phyloP scores from a whole-genome alignment of 1,284 basidiomycete species.

The Pseudozyma pruni region DNA sequence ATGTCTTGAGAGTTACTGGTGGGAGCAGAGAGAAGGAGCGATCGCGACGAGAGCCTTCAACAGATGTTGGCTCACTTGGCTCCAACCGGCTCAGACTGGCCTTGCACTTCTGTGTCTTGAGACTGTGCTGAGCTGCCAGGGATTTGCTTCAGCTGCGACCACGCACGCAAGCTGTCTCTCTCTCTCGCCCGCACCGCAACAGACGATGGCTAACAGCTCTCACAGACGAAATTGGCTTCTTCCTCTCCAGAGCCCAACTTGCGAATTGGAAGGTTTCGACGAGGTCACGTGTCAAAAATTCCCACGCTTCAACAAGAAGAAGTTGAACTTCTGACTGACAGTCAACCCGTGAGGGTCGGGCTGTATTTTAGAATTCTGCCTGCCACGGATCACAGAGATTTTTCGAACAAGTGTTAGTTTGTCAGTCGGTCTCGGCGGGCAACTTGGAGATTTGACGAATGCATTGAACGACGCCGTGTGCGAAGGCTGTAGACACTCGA shows the following conservation, averaged over 20 bases:
- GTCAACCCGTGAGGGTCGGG: too few relatives aligned
- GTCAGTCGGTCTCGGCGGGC: neutral
- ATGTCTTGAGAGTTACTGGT: constrained; percentile 53
- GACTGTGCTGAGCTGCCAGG: neutral
- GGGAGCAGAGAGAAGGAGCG: constrained; percentile 42
- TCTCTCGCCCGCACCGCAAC: too few relatives aligned
- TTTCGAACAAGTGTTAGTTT: neutral
- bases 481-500: neutral
- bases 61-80: constrained; percentile 13
- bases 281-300: constrained; percentile 44
- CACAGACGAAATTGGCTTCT: too few relatives aligned
- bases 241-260: neutral
- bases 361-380: too few relatives aligned
- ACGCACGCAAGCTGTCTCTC: too few relatives aligned
- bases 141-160: too few relatives aligned
- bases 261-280: too few relatives aligned
- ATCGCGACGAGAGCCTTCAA: constrained; percentile 39
- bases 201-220: too few relatives aligned
- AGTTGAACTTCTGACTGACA: neutral
- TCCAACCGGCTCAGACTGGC: too few relatives aligned
- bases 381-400: too few relatives aligned
- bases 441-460: too few relatives aligned
- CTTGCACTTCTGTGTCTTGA: too few relatives aligned
- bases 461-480: neutral
- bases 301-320: constrained; percentile 13